Percentiles rank a stretch among this genome's conserved stretches.
phyloP scores from a whole-genome alignment of 306 rosid genomes.

The Fagus crenata region DNA sequence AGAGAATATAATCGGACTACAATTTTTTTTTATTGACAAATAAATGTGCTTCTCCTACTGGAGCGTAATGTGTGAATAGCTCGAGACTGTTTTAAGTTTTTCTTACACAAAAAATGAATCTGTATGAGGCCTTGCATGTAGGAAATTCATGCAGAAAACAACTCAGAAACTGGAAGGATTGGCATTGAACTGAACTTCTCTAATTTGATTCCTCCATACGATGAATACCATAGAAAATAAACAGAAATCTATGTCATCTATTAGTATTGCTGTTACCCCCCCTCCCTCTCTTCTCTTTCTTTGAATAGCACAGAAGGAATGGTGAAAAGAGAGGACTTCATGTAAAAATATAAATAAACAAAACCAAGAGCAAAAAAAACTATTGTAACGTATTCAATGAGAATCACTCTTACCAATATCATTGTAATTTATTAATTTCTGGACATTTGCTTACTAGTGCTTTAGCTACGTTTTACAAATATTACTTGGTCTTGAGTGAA shows the following conservation, averaged over 20 bases:
- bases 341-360: not conserved
- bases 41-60: constrained; percentile 7
- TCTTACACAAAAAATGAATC: not conserved
- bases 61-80: constrained; percentile 15
- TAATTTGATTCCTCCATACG: not conserved
- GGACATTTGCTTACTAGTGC: not conserved
- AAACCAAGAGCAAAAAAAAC: not conserved
- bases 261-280: not conserved
- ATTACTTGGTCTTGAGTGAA: constrained; percentile 8
- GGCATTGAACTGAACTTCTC: not conserved
- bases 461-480: not conserved
- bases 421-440: not conserved
- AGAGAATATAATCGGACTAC: not conserved
- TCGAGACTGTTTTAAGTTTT: not conserved
- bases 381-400: not conserved
- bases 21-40: not conserved
- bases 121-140: constrained; percentile 4
- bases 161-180: not conserved
- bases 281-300: not conserved
- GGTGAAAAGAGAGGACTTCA: not conserved
- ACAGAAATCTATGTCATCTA: too few species aligned
- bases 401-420: not conserved
- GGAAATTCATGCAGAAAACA: not conserved
- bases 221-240: too few species aligned
- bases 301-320: not conserved